Percentiles rank a stretch among this genome's conserved stretches.
Conservation (phyloP, 306 rosid species). For the Quercus bicolor region DNA sequence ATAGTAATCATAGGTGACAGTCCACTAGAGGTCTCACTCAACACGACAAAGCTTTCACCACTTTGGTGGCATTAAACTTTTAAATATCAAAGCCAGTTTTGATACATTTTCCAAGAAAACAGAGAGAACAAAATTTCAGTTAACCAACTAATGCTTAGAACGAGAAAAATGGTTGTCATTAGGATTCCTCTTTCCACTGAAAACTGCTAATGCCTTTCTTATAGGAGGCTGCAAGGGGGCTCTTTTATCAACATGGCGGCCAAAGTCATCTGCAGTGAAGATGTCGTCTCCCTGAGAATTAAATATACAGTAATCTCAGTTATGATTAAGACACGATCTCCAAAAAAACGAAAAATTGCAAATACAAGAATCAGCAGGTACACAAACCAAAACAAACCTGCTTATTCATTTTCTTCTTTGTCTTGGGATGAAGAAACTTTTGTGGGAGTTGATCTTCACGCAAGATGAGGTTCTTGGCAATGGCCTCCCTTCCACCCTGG, state of each 20-base stretch:
- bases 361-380: not conserved
- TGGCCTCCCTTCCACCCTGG: constrained; percentile 84
- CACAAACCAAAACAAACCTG: constrained; percentile 33
- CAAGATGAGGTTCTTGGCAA: constrained; percentile 73
- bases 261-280: constrained; percentile 45
- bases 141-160: constrained; percentile 35
- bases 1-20: not conserved
- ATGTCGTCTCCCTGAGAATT: constrained; percentile 61
- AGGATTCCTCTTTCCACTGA: constrained; percentile 83
- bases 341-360: constrained; percentile 2
- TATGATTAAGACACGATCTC: not conserved
- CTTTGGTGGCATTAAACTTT: not conserved
- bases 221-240: constrained; percentile 83
- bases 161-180: constrained; percentile 85
- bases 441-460: constrained; percentile 99
- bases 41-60: not conserved
- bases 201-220: constrained; percentile 70
- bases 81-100: not conserved
- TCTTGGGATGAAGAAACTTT: constrained; percentile 73
- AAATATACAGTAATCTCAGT: constrained; percentile 3
- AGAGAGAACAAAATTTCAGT: not conserved
- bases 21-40: not conserved
- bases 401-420: constrained; percentile 70
- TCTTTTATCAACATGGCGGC: constrained; percentile 70
- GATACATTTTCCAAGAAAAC: not conserved